Percentiles rank a stretch among this genome's conserved stretches.
Evolutionary conservation across 257 asterid species (phyloP).

Genomic region (Penstemon newberryi): DNA sequence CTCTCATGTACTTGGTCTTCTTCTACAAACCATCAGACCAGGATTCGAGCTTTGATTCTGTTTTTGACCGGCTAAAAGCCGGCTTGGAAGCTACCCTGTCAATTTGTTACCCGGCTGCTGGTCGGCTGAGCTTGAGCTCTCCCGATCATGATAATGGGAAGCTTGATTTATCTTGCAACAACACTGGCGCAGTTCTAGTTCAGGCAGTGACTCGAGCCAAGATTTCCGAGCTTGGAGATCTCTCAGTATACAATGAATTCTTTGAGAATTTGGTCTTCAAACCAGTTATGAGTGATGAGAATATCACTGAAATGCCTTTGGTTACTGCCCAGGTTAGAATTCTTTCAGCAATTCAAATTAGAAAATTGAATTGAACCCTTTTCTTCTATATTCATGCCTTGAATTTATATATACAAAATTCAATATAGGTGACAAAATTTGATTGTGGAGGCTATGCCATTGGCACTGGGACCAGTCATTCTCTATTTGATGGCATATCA

Average conservation of each 20-base stretch:
- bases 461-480: slow-evolving; percentile 33
- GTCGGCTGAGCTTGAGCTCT: slow-evolving; percentile 27
- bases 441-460: slow-evolving; percentile 36
- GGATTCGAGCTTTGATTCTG: slow-evolving; percentile 9
- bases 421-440: slow-evolving; percentile 28
- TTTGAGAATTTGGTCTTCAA: slow-evolving; percentile 35
- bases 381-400: not conserved
- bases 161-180: slow-evolving; percentile 30
- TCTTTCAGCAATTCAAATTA: not conserved
- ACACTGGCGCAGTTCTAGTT: slow-evolving; percentile 32
- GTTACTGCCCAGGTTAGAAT: slow-evolving; percentile 31
- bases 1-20: slow-evolving; percentile 35
- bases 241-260: slow-evolving; percentile 22
- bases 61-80: slow-evolving; percentile 24
- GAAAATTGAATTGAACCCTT: not conserved
- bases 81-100: slow-evolving; percentile 32
- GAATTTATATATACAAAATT: not conserved
- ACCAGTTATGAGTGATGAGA: slow-evolving; percentile 23
- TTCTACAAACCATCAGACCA: slow-evolving; percentile 16
- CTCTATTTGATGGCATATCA: slow-evolving; percentile 34
- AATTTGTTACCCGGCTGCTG: slow-evolving; percentile 31
- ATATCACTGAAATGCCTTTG: slow-evolving; percentile 33
- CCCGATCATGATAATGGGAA: slow-evolving; percentile 16
- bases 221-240: slow-evolving; percentile 33
- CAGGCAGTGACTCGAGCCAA: slow-evolving; percentile 26